These are phyloP conservation scores for Tothia fuscella DNA, from an alignment of 2,329 filamentous ascomycete species.

Conservation along the genomic window DNA sequence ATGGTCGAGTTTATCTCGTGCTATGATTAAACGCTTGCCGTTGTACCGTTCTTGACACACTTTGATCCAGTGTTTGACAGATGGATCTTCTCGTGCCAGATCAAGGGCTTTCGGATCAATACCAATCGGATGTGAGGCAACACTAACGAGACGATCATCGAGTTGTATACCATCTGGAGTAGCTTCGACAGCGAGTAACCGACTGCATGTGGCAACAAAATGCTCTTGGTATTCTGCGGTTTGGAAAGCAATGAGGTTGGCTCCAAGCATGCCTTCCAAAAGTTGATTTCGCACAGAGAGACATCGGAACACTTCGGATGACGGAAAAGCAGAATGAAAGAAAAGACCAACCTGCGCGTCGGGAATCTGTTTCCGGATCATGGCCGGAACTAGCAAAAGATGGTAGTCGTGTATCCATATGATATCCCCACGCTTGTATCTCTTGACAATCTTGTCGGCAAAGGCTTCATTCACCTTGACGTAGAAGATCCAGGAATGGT, in stretches of 20 bases:
- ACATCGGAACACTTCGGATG: slow-evolving; percentile 90
- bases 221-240: slow-evolving; percentile 87
- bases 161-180: slow-evolving; percentile 79
- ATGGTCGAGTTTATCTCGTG: slow-evolving; percentile 85
- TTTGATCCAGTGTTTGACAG: slow-evolving; percentile 67
- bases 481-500: slow-evolving; percentile 94
- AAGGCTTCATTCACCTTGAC: slow-evolving; percentile 87
- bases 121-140: slow-evolving; percentile 74
- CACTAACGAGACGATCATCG: slow-evolving; percentile 87
- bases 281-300: slow-evolving; percentile 76
- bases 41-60: slow-evolving; percentile 74
- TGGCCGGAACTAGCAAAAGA: slow-evolving; percentile 72
- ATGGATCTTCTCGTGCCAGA: slow-evolving; percentile 55
- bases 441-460: slow-evolving; percentile 76
- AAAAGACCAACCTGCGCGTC: slow-evolving; percentile 96
- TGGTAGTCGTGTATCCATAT: slow-evolving; percentile 98
- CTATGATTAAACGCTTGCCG: slow-evolving; percentile 82
- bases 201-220: slow-evolving; percentile 91
- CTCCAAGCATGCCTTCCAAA: slow-evolving; percentile 82
- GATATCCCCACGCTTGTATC: slow-evolving; percentile 86
- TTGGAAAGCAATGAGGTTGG: slow-evolving; percentile 88
- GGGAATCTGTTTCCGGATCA: slow-evolving; percentile 81
- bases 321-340: slow-evolving; percentile 88
- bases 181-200: slow-evolving; percentile 79
- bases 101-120: slow-evolving; percentile 73